phyloP scores from a whole-genome alignment of 2,329 filamentous ascomycete species.

The Ascochyta rabiei region DNA sequence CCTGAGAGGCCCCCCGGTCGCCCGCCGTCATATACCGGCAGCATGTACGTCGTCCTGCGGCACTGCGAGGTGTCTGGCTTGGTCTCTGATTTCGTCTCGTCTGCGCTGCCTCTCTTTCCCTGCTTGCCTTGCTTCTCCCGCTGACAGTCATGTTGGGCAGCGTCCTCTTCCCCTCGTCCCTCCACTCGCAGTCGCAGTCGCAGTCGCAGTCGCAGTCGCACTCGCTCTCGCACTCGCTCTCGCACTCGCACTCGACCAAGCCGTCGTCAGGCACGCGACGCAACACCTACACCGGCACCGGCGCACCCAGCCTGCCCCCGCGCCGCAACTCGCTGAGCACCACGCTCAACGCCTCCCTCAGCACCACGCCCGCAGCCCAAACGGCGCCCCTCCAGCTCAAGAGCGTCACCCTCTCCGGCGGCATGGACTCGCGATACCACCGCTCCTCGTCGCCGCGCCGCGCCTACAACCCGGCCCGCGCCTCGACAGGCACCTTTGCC shows the following conservation, averaged over 20 bases:
- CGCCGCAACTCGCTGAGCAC: constrained; percentile 24
- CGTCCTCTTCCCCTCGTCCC: constrained; percentile 36
- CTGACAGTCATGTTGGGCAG: constrained; percentile 46
- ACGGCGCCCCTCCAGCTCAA: constrained; percentile 31
- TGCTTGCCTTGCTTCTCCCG: constrained; percentile 8
- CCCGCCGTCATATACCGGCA: constrained; percentile 14
- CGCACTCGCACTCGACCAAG: constrained; percentile 12
- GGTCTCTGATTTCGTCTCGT: constrained; percentile 10
- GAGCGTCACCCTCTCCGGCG: constrained; percentile 26
- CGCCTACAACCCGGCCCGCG: constrained; percentile 38
- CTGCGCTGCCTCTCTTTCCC: constrained; percentile 8
- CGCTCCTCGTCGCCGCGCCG: constrained; percentile 46
- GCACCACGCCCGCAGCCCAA: constrained; percentile 28
- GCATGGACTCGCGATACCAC: constrained; percentile 45
- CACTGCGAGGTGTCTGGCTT: constrained; percentile 33
- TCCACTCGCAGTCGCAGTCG: background rate
- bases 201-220: background rate
- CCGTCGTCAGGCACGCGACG: constrained; percentile 20
- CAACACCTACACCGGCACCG: constrained; percentile 28
- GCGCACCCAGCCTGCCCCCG: constrained; percentile 32
- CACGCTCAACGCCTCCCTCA: constrained; percentile 1
- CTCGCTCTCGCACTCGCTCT: background rate
- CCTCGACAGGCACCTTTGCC: constrained; percentile 47
- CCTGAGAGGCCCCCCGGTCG: constrained; percentile 1
- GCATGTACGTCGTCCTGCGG: constrained; percentile 44